phyloP scores from a whole-genome alignment of 805 yeast species.

The Wickerhamiella siamensis region DNA sequence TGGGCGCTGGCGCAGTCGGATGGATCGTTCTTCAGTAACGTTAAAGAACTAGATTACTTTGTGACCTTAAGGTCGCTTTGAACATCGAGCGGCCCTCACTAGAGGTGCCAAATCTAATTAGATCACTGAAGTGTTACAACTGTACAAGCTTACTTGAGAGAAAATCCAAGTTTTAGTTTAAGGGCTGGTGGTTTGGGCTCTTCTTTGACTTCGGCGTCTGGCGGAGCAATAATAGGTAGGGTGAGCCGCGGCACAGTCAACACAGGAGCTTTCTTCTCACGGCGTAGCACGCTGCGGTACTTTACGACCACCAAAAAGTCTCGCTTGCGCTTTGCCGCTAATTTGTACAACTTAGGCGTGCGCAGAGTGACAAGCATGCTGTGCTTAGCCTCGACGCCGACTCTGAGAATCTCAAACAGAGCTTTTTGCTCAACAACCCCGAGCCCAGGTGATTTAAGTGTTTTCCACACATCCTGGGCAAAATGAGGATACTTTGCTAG shows the following conservation, averaged over 20 bases:
- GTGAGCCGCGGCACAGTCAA: not conserved
- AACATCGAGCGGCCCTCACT: too few species aligned
- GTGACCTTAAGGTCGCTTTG: too few species aligned
- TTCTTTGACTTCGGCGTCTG: not conserved
- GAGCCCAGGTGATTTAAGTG: constrained; percentile 43
- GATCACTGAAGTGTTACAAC: too few species aligned
- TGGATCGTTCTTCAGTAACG: constrained; percentile 13
- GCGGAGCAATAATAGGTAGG: not conserved
- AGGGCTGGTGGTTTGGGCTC: constrained; percentile 1
- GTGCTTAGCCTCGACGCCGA: constrained; percentile 50
- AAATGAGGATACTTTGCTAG: constrained; percentile 40
- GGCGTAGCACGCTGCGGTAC: constrained; percentile 15
- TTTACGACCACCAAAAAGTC: constrained; percentile 35
- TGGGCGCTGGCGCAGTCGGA: constrained; percentile 25
- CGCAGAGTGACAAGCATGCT: constrained; percentile 47
- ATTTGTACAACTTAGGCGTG: constrained; percentile 52
- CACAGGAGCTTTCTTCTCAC: constrained; percentile 5
- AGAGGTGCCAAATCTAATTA: too few species aligned
- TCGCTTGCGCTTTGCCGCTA: constrained; percentile 43
- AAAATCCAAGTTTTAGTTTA: constrained; percentile 1
- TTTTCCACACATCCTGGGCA: constrained; percentile 48
- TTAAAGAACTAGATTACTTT: too few species aligned
- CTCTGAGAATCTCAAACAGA: constrained; percentile 48
- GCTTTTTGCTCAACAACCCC: constrained; percentile 46
- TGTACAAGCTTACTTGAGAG: not conserved